Conservation (phyloP, 2,329 filamentous ascomycete genomes). For the Niveomyces coronatus region DNA sequence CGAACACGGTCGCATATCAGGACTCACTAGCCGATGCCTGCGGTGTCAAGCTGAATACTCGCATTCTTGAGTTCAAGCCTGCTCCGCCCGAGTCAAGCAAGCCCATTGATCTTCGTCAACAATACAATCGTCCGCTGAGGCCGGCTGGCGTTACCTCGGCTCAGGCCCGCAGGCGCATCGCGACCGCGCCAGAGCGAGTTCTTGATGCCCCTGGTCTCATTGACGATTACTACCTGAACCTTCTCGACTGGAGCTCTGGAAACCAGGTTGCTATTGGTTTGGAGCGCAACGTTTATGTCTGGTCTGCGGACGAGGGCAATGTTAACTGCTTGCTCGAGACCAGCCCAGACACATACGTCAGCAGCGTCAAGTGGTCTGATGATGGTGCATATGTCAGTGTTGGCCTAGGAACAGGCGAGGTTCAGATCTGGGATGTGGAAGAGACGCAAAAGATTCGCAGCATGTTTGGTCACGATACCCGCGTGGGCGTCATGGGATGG, state of each 20-base stretch:
- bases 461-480: conserved; percentile 96
- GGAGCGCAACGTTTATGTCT: conserved; percentile 94
- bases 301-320: conserved; percentile 88
- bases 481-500: conserved; percentile 97
- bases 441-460: conserved; percentile 92
- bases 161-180: conserved; percentile 83
- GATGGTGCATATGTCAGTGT: conserved; percentile 95
- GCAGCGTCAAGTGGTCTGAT: conserved; percentile 97
- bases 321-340: conserved; percentile 87
- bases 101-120: conserved; percentile 91
- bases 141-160: conserved; percentile 61
- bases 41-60: conserved; percentile 84
- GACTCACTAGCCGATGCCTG: conserved; percentile 84
- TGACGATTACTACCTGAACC: conserved; percentile 98
- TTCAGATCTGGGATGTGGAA: conserved; percentile 98
- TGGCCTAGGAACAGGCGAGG: conserved; percentile 87
- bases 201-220: conserved; percentile 92
- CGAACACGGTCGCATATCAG: conserved; percentile 83
- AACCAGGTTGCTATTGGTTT: conserved; percentile 98
- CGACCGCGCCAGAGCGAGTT: conserved; percentile 90
- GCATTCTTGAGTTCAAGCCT: conserved; percentile 97
- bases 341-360: conserved; percentile 83
- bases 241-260: conserved; percentile 93
- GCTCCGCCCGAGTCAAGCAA: conserved; percentile 96
- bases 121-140: conserved; percentile 96